Base-by-base conservation (phyloP, 768 basidiomycete genomes). In the Serpula lacrymans region DNA sequence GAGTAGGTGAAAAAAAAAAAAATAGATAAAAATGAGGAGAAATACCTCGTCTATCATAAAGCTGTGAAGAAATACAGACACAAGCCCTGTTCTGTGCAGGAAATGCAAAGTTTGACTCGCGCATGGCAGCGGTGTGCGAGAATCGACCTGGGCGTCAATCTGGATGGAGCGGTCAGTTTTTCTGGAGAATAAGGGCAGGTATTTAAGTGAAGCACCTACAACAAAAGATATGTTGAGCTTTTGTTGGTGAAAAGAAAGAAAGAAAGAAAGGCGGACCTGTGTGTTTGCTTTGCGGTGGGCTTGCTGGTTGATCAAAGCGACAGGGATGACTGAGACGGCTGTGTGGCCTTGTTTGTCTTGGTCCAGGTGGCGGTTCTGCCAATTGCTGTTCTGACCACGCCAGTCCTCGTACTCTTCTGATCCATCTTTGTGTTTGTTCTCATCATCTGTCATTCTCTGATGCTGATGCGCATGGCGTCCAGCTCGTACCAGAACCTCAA, bases 91-190 rank as follows among this genome's bases (percentile, higher is more conserved):
- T 94, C 74, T 94, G 92, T 33, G 82, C 81, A 13, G 93, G 90
- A 70, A 94, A 95, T 14, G 84, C 84, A 68, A 92, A 94, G 74
- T 94, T 96, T 53, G 88, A 86, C 62, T 96, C 93, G 49, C 94
- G 81, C 94, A 96, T 96, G 38, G 37, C 43, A 46, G 43, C 45
- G 52, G 59, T 28, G 29, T 37, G 27, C 33, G 28, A 42, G 24
- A 18, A 29, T 39, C 38, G 48, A 45, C 41, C 52, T 49, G 45
- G 16, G 17, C 24, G 7, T 46, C 29, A 50, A 22, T 23, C 23
- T 12, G 17, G 20, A 22, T 33, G 10, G 21, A 21, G 31, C 4
- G n/a, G 27, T 33, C 6, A 14, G 18, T 29, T 5, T 22, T 28
- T 43, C 18, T 17, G 20, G 21, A 25, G 16, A 48, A 56, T 49